phyloP scores from a whole-genome alignment of 768 basidiomycete species.

The Crepidotus variabilis region DNA sequence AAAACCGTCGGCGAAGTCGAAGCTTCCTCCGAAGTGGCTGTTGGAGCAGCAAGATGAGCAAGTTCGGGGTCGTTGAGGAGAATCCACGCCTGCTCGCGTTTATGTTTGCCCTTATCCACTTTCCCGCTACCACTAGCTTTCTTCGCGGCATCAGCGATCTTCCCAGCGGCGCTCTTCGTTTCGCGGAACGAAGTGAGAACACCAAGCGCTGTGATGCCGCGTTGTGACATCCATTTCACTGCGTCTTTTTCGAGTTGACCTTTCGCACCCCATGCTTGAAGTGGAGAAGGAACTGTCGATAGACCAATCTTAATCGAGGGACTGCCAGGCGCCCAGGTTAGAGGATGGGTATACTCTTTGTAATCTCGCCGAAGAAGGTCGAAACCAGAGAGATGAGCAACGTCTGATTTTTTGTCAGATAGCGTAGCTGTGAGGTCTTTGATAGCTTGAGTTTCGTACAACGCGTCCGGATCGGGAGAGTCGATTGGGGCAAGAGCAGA shows the following conservation, averaged over 20 bases:
- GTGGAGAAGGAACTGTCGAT: slow-evolving; percentile 73
- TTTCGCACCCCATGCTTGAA: slow-evolving; percentile 51
- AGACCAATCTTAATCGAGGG: slow-evolving; percentile 64
- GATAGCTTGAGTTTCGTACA: slow-evolving; percentile 39
- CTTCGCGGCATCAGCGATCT: background rate
- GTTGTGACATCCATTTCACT: slow-evolving; percentile 61
- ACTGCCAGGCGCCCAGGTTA: slow-evolving; percentile 34
- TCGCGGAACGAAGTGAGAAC: slow-evolving; percentile 72
- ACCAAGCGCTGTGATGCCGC: slow-evolving; percentile 65
- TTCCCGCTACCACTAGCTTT: slow-evolving; percentile 15
- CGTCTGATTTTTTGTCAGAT: slow-evolving; percentile 55
- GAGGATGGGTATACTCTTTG: slow-evolving; percentile 72
- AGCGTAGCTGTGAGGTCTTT: slow-evolving; percentile 47
- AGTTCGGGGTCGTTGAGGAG: slow-evolving; percentile 36
- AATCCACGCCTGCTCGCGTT: slow-evolving; percentile 66
- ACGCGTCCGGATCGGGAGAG: slow-evolving; percentile 21
- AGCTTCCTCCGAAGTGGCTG: slow-evolving; percentile 8
- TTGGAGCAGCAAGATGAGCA: slow-evolving; percentile 8
- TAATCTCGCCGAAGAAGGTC: slow-evolving; percentile 94
- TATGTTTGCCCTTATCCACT: slow-evolving; percentile 43
- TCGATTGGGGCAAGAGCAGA: slow-evolving; percentile 40
- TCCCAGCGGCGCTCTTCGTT: slow-evolving; percentile 22
- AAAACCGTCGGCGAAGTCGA: slow-evolving; percentile 7
- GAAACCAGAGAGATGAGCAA: slow-evolving; percentile 61
- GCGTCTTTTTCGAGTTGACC: slow-evolving; percentile 38